Conservation (phyloP, 345 rosid genomes). For the Crucihimalaya himalaica region DNA sequence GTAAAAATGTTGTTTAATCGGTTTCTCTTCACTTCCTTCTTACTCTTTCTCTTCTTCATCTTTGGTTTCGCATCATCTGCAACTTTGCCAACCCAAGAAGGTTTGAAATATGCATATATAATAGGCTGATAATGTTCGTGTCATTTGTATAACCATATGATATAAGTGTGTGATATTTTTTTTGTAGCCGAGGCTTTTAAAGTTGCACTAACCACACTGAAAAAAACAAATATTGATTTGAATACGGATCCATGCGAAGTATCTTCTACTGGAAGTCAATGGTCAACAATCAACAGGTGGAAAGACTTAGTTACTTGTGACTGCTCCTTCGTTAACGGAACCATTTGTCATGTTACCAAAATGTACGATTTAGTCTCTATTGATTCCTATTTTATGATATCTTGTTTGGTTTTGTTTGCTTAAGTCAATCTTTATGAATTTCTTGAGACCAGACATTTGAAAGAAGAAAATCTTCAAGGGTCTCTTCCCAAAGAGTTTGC, state of each 20-base stretch:
- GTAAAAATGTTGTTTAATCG: conserved; percentile 7
- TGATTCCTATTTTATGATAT: neutral
- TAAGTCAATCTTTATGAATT: neutral
- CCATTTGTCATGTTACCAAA: conserved; percentile 5
- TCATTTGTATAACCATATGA: neutral
- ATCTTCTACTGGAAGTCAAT: neutral
- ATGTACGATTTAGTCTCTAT: neutral
- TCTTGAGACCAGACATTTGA: conserved; percentile 40
- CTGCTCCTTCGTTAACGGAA: conserved; percentile 9
- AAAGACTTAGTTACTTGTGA: conserved; percentile 8
- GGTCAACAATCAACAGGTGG: conserved; percentile 1
- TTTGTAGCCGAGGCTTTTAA: conserved; percentile 21
- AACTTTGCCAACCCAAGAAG: conserved; percentile 9
- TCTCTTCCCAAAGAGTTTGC: conserved; percentile 45
- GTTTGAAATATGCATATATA: conserved; percentile 3
- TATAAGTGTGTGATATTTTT: neutral
- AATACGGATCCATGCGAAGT: conserved; percentile 18
- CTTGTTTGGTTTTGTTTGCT: neutral
- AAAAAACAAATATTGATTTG: neutral
- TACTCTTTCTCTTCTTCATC: conserved; percentile 1
- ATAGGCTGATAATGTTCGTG: neutral
- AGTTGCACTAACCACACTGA: conserved; percentile 13
- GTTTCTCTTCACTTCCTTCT: neutral
- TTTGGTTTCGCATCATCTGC: conserved; percentile 15
- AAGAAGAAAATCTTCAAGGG: conserved; percentile 47